Evolutionary conservation across 768 basidiomycete species (phyloP), one percentile per base, ranked within the genome.

Genomic region (Lactarius hatsudake): DNA sequence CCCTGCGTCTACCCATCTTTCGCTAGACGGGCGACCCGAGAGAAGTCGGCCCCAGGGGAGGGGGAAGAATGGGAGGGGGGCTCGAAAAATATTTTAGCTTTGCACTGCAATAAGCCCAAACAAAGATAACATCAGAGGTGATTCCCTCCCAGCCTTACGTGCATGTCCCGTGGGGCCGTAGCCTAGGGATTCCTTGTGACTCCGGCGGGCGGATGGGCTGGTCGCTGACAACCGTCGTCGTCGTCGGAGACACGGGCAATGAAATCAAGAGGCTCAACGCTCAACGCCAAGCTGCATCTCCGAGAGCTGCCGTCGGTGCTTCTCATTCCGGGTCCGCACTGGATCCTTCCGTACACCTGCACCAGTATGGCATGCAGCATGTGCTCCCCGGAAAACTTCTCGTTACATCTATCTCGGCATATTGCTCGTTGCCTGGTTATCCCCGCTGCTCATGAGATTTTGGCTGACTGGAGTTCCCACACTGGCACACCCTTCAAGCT

Each of bases 271-370:
- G 45, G 45, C 12, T 51, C 51, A 5, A 59, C 64, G 65, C 32
- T 20, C 53, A 10, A 26, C 32, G 18, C 23, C 36, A 45, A 26
- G n/a, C 10, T 23, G 45, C 59, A 43, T 13, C n/a, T 36, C 55
- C 54, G 34, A 61, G 36, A 18, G 36, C 38, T 36, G 40, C 65
- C 60, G 60, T 23, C 26, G 43, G 32, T 28, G 7, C 17, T 55
- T 61, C 53, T 60, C 32, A 61, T 48, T 56, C 60, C 59, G 53
- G 34, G 64, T 55, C 51, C 32, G 59, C 57, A 51, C 34, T 28
- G 26, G 57, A 64, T 30, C 48, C 9, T 32, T 45, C 51, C 51
- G 51, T 26, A 10, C 26, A 34, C 32, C 9, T 28, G 43, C 23
- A 15, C 26, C 15, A 57, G 59, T 30, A 34, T 53, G 61, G 34